These are phyloP conservation scores for Plectosphaerella cucumerina DNA, from an alignment of 2,329 filamentous ascomycete species.

Conservation along the genomic window DNA sequence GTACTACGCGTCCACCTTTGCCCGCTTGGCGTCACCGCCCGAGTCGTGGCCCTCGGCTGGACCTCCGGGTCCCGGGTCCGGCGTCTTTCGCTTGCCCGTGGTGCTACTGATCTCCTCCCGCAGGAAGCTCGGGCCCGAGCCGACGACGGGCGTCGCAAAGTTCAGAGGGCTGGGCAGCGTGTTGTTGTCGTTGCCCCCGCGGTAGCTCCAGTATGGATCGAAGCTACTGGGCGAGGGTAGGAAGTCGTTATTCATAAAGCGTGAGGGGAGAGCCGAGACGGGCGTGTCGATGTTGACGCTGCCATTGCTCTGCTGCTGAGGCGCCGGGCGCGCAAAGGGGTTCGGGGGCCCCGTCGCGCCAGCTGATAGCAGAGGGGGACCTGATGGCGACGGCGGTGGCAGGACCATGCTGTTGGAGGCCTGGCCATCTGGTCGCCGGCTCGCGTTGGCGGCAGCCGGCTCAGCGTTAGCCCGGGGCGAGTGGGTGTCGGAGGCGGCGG, in stretches of 20 bases:
- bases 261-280: constrained; percentile 87
- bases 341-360: constrained; percentile 92
- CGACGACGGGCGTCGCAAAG: constrained; percentile 76
- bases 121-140: constrained; percentile 58
- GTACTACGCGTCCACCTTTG: constrained; percentile 44
- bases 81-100: constrained; percentile 52
- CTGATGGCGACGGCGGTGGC: constrained; percentile 88
- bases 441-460: constrained; percentile 49
- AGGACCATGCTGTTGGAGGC: constrained; percentile 65
- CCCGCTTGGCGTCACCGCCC: constrained; percentile 45
- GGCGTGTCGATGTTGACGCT: constrained; percentile 56
- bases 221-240: constrained; percentile 89
- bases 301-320: constrained; percentile 56
- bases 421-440: constrained; percentile 32
- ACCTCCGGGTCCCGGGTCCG: constrained; percentile 40
- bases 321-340: constrained; percentile 85
- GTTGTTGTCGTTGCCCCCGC: constrained; percentile 66
- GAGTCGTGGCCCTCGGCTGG: constrained; percentile 36
- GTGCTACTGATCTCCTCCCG: constrained; percentile 44
- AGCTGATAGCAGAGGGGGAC: constrained; percentile 79
- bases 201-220: constrained; percentile 85
- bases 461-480: constrained; percentile 57
- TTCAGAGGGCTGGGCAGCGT: constrained; percentile 90
- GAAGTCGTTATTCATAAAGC: constrained; percentile 84
- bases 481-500: constrained; percentile 58